Evolutionary conservation across 495 filamentous ascomycete genomes (phyloP).

Genomic region (Penicillium paradoxum): DNA sequence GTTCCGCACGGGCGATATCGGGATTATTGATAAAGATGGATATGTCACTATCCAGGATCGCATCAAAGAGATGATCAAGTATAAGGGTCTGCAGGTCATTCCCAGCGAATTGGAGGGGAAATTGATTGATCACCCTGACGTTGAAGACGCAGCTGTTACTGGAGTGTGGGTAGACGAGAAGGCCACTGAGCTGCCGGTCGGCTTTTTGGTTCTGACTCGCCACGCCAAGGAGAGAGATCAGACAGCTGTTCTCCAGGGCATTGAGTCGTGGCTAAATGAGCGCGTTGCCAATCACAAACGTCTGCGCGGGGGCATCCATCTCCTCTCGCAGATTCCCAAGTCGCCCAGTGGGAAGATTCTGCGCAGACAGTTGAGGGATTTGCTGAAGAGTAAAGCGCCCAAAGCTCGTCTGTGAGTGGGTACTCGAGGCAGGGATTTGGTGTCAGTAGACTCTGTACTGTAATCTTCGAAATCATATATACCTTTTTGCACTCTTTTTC

Average conservation of each 20-base stretch:
- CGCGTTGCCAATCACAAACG: conserved; percentile 61
- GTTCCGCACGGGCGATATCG: conserved; percentile 55
- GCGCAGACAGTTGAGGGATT: conserved; percentile 53
- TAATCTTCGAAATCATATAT: too few species aligned
- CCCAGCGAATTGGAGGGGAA: conserved; percentile 74
- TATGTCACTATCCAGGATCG: conserved; percentile 62
- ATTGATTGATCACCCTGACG: conserved; percentile 56
- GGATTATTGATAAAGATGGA: conserved; percentile 46
- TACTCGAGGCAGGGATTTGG: not conserved
- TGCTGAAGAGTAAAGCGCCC: conserved; percentile 17
- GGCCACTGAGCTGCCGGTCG: conserved; percentile 67
- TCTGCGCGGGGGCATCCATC: conserved; percentile 67
- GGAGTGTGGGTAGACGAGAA: conserved; percentile 55
- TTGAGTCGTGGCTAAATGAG: conserved; percentile 39
- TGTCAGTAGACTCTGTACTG: not conserved
- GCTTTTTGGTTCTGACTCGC: conserved; percentile 57
- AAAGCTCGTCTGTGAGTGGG: conserved; percentile 12
- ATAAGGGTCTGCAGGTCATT: conserved; percentile 70
- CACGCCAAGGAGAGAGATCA: conserved; percentile 28
- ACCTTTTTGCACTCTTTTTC: too few species aligned
- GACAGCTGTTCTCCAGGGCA: conserved; percentile 24
- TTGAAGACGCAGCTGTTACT: conserved; percentile 71
- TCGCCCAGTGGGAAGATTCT: conserved; percentile 76
- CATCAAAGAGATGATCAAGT: conserved; percentile 78
- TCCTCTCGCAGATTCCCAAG: conserved; percentile 71